These are phyloP conservation scores for Podospora appendiculata DNA, from an alignment of 495 filamentous ascomycete genomes.

Conservation along the genomic window DNA sequence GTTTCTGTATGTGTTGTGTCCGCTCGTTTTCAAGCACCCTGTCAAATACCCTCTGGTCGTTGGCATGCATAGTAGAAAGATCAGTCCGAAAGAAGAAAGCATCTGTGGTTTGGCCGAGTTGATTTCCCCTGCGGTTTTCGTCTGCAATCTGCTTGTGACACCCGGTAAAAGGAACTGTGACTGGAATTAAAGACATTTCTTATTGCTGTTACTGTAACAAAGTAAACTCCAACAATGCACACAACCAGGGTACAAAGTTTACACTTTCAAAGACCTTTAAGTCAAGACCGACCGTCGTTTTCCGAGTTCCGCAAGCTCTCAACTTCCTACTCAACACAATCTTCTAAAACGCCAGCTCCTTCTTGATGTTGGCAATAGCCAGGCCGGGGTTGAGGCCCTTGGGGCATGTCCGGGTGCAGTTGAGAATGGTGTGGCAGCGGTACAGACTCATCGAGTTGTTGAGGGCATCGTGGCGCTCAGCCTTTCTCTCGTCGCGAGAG, in stretches of 20 bases:
- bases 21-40: too few species aligned
- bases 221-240: conserved; percentile 29
- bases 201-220: conserved; percentile 23
- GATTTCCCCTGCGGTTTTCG: too few species aligned
- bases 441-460: conserved; percentile 99
- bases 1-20: too few species aligned
- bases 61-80: too few species aligned
- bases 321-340: too few species aligned
- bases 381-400: conserved; percentile 95
- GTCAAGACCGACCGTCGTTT: not conserved
- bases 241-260: conserved; percentile 22
- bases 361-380: conserved; percentile 97
- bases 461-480: conserved; percentile 77
- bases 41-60: too few species aligned
- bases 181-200: conserved; percentile 6
- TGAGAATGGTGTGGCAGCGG: conserved; percentile 97
- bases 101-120: too few species aligned
- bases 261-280: conserved; percentile 14
- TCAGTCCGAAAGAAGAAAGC: too few species aligned
- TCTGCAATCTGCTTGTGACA: too few species aligned
- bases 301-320: not conserved
- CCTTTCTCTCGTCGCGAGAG: conserved; percentile 79
- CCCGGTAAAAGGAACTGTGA: too few species aligned
- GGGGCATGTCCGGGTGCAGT: conserved; percentile 93
- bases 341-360: conserved; percentile 74